Evolutionary conservation across 202 grass and related monocot species (phyloP).

Genomic region (Setaria italica): DNA sequence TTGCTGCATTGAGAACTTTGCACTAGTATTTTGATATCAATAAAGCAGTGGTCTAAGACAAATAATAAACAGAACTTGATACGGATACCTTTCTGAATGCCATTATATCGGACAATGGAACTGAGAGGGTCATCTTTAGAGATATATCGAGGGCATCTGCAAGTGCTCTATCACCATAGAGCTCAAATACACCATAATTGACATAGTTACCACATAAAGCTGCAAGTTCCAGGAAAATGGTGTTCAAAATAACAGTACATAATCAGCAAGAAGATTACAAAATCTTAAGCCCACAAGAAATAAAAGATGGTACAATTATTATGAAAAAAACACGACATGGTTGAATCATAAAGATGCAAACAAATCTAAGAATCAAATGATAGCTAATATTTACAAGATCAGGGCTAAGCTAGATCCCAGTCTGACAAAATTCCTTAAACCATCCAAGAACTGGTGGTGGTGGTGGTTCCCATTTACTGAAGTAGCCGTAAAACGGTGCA

Average conservation of each 20-base stretch:
- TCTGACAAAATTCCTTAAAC: slow-evolving; percentile 5
- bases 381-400: neutral
- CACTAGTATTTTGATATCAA: slow-evolving; percentile 34
- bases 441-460: slow-evolving; percentile 14
- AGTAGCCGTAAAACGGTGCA: neutral
- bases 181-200: slow-evolving; percentile 98
- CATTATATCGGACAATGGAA: slow-evolving; percentile 89
- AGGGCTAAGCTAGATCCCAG: slow-evolving; percentile 22
- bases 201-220: slow-evolving; percentile 97
- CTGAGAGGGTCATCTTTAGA: slow-evolving; percentile 92
- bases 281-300: slow-evolving; percentile 20
- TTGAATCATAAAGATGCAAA: slow-evolving; percentile 30
- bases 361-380: slow-evolving; percentile 7
- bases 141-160: slow-evolving; percentile 96
- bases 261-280: slow-evolving; percentile 38
- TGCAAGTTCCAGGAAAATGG: slow-evolving; percentile 48
- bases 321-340: neutral
- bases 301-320: slow-evolving; percentile 11
- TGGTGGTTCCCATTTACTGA: neutral
- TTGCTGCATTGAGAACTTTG: neutral
- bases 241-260: slow-evolving; percentile 44
- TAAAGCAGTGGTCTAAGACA: slow-evolving; percentile 4
- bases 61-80: slow-evolving; percentile 20
- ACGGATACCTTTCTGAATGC: slow-evolving; percentile 81
- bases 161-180: slow-evolving; percentile 96